Conservation (phyloP, 2,329 filamentous ascomycete genomes). For the Fusarium redolens region DNA sequence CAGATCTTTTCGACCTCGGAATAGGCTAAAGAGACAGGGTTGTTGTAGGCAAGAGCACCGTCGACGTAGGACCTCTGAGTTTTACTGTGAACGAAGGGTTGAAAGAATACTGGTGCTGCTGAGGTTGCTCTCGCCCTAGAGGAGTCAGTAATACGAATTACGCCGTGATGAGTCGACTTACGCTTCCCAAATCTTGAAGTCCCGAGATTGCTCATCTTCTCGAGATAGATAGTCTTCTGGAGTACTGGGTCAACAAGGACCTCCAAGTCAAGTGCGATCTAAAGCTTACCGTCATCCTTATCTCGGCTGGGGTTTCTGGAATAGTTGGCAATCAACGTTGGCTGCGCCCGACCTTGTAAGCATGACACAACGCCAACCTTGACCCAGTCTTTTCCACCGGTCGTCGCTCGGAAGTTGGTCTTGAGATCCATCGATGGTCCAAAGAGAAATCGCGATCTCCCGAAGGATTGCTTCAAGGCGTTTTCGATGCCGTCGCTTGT, state of each 20-base stretch:
- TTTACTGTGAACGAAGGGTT: not conserved
- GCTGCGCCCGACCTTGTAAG: not conserved
- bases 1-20: conserved; percentile 15
- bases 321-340: conserved; percentile 20
- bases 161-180: too few relatives aligned
- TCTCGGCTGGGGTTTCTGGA: conserved; percentile 3
- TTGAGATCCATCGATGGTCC: not conserved
- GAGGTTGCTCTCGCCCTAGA: conserved; percentile 14
- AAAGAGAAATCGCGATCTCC: not conserved
- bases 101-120: conserved; percentile 10
- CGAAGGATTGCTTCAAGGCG: not conserved
- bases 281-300: not conserved
- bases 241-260: not conserved
- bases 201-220: not conserved
- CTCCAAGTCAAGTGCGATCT: too few relatives aligned
- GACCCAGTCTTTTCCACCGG: not conserved
- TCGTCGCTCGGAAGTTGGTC: not conserved
- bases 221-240: conserved; percentile 14
- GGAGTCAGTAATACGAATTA: too few relatives aligned
- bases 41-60: conserved; percentile 10
- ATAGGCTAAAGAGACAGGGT: conserved; percentile 6
- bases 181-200: conserved; percentile 22
- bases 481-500: conserved; percentile 1
- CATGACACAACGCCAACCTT: conserved; percentile 26
- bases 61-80: conserved; percentile 4